Conservation (phyloP, 1,284 basidiomycete species). For the Mycena citricolor region DNA sequence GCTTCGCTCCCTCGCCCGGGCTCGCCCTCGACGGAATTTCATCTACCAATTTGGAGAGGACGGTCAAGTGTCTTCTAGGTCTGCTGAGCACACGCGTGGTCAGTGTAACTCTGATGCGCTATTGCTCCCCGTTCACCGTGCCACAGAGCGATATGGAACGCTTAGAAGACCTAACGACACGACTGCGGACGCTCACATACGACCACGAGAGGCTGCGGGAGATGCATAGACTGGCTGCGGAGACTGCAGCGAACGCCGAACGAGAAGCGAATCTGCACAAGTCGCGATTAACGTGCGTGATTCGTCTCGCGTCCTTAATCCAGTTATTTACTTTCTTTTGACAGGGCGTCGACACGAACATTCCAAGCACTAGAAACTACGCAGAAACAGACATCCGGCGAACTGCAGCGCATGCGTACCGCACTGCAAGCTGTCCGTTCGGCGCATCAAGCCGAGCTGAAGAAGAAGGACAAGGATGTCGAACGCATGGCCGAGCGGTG, state of each 20-base stretch:
- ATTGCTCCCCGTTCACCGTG: neutral
- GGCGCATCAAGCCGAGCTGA: slow-evolving; percentile 71
- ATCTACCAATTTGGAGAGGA: slow-evolving; percentile 58
- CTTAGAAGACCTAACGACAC: slow-evolving; percentile 76
- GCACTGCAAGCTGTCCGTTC: slow-evolving; percentile 64
- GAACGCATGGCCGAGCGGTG: slow-evolving; percentile 79
- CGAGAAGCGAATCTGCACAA: slow-evolving; percentile 73
- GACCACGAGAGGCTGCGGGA: slow-evolving; percentile 77
- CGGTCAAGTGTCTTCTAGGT: slow-evolving; percentile 75
- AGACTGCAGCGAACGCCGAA: slow-evolving; percentile 67
- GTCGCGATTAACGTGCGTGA: slow-evolving; percentile 64
- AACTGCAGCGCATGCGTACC: slow-evolving; percentile 67
- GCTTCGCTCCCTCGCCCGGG: slow-evolving; percentile 67
- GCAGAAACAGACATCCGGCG: slow-evolving; percentile 66
- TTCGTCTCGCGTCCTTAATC: neutral
- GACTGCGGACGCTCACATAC: slow-evolving; percentile 76
- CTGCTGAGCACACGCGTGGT: slow-evolving; percentile 81
- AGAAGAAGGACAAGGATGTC: slow-evolving; percentile 79
- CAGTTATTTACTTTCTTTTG: slow-evolving; percentile 9
- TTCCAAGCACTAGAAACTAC: slow-evolving; percentile 59
- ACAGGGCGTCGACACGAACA: slow-evolving; percentile 52
- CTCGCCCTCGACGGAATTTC: slow-evolving; percentile 61
- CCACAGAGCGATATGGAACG: slow-evolving; percentile 75
- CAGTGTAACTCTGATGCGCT: slow-evolving; percentile 33
- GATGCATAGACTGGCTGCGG: slow-evolving; percentile 57